Base-by-base conservation (phyloP, 441 rosid genomes). In the Macaranga tanarius region DNA sequence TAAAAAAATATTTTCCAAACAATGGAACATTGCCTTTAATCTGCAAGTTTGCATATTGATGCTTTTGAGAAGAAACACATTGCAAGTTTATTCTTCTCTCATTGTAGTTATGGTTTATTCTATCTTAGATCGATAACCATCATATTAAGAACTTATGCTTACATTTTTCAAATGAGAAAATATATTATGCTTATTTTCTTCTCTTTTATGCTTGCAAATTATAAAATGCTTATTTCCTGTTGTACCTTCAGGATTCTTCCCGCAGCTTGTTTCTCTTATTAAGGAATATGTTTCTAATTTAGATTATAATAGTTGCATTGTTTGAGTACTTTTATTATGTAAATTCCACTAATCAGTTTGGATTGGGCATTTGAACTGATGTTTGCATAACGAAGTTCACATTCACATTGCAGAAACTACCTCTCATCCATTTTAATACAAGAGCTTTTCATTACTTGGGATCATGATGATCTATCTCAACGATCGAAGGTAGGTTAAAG, bases 381-480 rank as follows among this genome's bases (percentile, higher is more conserved):
- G 48, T 42, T 77, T 73, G 76, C 50, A 73, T 82, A 73, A 81
- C 67, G 25, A 61, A 55, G 58, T 77, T 61, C 57, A 45, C 79
- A 34, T 81, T 73, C 75, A 31, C 88, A 73, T 70, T 90, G 84
- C 85, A 96, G 99, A 95, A 96, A 96, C 84, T 96, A 93, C 83
- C 94, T 96, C 74, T 89, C 99, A 40, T 96, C 98, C 45, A 90
- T 96, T 76, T 84, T 93, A 79, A 88, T 96, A 80, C 99, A 93
- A 84, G 99, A 96, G 84, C 83, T 96, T 81, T 96, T 96, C 84
- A 93, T 96, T 72, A 88, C 96, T 66, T 92, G 97, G 92, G 99
- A 96, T 83, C 99, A 96, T 75, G 98, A 93, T 79, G 99, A 96
- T 85, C 80, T 96, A 76, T 88, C 95, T 78, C 96, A 89, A 79